Percentiles rank a stretch among this genome's conserved stretches.
phyloP scores from a whole-genome alignment of 805 yeast genomes.

The Candida quercuum region DNA sequence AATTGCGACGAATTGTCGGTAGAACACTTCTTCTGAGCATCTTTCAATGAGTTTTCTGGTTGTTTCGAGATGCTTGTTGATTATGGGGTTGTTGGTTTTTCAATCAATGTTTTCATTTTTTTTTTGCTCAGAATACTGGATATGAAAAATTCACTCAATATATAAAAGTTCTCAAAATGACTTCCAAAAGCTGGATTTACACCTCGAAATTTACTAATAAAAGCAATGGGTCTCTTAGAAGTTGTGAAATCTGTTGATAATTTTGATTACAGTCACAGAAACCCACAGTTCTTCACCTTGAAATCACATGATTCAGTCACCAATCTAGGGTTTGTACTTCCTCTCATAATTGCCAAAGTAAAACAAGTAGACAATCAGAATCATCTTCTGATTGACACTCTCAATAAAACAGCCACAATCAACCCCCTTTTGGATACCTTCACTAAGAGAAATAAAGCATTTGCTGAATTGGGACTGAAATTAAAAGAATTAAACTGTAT shows the following conservation, averaged over 20 bases:
- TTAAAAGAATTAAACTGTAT: conserved; percentile 34
- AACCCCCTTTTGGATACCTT: conserved; percentile 27
- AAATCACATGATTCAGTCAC: conserved; percentile 14
- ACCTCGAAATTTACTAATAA: background rate
- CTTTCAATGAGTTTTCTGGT: too few species aligned
- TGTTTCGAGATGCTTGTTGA: too few species aligned
- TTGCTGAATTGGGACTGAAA: conserved; percentile 37
- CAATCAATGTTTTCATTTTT: too few species aligned
- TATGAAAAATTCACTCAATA: too few species aligned
- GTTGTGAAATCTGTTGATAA: conserved; percentile 20
- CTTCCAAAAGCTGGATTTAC: too few species aligned
- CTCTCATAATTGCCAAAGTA: conserved; percentile 9
- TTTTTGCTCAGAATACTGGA: too few species aligned
- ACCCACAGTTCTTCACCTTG: conserved; percentile 4
- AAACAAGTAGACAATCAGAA: conserved; percentile 2
- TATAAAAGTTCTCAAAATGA: too few species aligned
- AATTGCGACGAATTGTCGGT: too few species aligned
- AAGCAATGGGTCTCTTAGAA: background rate
- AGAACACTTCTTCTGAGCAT: too few species aligned
- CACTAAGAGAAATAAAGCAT: conserved; percentile 34
- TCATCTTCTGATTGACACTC: conserved; percentile 22
- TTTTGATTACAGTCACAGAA: conserved; percentile 18
- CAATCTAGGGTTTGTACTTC: conserved; percentile 10
- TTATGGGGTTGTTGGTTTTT: too few species aligned
- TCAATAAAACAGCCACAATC: conserved; percentile 24